Evolutionary conservation across 371 early-diverging fungal genomes (phyloP).

Genomic region (Rhizomucor miehei): DNA sequence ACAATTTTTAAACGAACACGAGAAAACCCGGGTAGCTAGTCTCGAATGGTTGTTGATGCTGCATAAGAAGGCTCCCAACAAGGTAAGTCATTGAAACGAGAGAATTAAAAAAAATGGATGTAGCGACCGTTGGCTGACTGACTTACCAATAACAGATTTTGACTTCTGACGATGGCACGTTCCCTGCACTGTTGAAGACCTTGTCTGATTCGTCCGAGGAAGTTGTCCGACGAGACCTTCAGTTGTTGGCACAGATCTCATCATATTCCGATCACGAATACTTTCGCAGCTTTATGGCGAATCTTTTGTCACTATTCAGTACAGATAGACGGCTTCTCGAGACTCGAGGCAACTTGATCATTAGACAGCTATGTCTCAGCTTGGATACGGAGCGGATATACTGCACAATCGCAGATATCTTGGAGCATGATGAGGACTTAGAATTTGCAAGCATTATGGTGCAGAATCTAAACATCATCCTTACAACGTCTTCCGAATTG

Average conservation of each 20-base stretch:
- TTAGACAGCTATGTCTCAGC: slow-evolving; percentile 83
- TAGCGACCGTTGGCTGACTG: too few species aligned
- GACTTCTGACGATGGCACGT: slow-evolving; percentile 75
- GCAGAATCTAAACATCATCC: slow-evolving; percentile 87
- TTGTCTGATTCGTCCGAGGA: slow-evolving; percentile 90
- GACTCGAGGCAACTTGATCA: slow-evolving; percentile 80
- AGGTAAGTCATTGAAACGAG: slow-evolving; percentile 27
- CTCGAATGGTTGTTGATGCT: slow-evolving; percentile 94
- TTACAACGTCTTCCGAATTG: slow-evolving; percentile 88
- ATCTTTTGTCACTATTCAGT: slow-evolving; percentile 77
- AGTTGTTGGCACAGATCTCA: slow-evolving; percentile 88
- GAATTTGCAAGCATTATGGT: slow-evolving; percentile 93
- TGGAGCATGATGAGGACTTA: slow-evolving; percentile 80
- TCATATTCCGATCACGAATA: slow-evolving; percentile 73
- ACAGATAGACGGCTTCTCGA: slow-evolving; percentile 83
- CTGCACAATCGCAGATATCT: slow-evolving; percentile 72
- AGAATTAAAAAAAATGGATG: not conserved
- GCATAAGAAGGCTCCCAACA: slow-evolving; percentile 82
- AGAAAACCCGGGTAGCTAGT: slow-evolving; percentile 82
- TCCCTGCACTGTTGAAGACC: slow-evolving; percentile 77
- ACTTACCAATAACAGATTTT: too few species aligned
- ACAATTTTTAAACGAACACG: slow-evolving; percentile 79
- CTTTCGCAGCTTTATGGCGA: slow-evolving; percentile 75
- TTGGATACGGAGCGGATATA: slow-evolving; percentile 87
- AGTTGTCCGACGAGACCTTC: slow-evolving; percentile 83